Evolutionary conservation across 2,329 filamentous ascomycete species (phyloP), one percentile per base, ranked within the genome.

Genomic region (Diaporthe amygdali): DNA sequence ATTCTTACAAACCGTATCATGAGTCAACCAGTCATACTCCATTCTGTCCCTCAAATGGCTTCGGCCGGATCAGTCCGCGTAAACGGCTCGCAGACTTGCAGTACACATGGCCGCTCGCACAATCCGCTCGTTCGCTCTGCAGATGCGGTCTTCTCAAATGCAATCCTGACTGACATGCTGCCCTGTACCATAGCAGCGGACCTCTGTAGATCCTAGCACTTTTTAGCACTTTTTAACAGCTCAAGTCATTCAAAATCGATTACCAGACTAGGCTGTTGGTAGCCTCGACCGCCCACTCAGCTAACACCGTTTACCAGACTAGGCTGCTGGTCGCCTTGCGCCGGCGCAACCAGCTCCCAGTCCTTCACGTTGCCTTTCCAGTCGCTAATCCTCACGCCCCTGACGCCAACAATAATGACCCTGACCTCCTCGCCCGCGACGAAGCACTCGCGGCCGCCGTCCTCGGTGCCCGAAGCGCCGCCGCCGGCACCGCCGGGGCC

Each of bases 351-450:
- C 71, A 89, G 77, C 1, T 86, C 86, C 84, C 85, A 98, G 79
- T 98, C 96, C 76, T 93, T 90, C 5, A 98, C 94, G 17, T 91
- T 90, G n/a, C 96, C 96, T 84, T 97, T 97, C 93, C 93, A 97
- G 81, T 97, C 96, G 75, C 93, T 95, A 77, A 97, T 97, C 77
- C 95, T 89, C 61, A 96, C 95, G 79, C 95, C 94, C 76, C 88
- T 89, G 76, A 98, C 94, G 76, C 88, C 90, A 9, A 98, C 96
- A 7, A 96, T 89, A 41, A 98, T 94, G 8, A 98, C 95, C 61
- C 93, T 88, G 2, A 97, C 95, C 79, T 96, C 93, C 78, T 94
- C 93, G 3, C 92, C 93, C 46, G 92, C 92, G 51, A 97, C 89
- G 81, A 95, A 94, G 78, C 89, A 91, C 78, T 89, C 88, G 41